Conservation (phyloP, 1,284 basidiomycete species). For the Somion occarium region DNA sequence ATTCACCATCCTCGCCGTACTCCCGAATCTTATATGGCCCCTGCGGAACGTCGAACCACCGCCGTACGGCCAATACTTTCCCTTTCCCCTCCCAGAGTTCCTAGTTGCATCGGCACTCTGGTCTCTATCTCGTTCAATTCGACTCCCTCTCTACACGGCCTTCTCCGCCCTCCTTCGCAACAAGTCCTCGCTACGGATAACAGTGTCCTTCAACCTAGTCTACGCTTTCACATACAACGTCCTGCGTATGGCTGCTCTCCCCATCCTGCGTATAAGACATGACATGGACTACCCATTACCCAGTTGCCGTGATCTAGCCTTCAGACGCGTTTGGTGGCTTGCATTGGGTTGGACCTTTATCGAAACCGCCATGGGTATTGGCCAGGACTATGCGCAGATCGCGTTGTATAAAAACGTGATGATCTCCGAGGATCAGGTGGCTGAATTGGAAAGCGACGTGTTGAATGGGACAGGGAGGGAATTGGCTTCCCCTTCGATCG, state of each 20-base stretch:
- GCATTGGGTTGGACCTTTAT: slow-evolving; percentile 66
- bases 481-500: slow-evolving; percentile 12
- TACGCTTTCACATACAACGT: slow-evolving; percentile 46
- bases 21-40: slow-evolving; percentile 46
- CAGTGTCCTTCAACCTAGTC: slow-evolving; percentile 42
- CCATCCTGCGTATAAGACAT: slow-evolving; percentile 47
- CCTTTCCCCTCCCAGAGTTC: slow-evolving; percentile 56
- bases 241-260: slow-evolving; percentile 51
- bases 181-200: slow-evolving; percentile 29
- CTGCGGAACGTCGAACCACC: slow-evolving; percentile 27
- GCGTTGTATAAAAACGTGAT: slow-evolving; percentile 63
- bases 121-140: slow-evolving; percentile 52
- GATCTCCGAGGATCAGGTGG: slow-evolving; percentile 37
- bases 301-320: slow-evolving; percentile 54
- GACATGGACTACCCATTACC: slow-evolving; percentile 38
- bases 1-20: slow-evolving; percentile 43
- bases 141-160: slow-evolving; percentile 43
- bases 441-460: slow-evolving; percentile 14
- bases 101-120: slow-evolving; percentile 56
- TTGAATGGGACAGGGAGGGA: slow-evolving; percentile 15
- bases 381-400: slow-evolving; percentile 66
- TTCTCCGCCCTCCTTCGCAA: slow-evolving; percentile 21
- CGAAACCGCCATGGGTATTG: slow-evolving; percentile 56
- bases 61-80: slow-evolving; percentile 42
- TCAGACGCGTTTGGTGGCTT: slow-evolving; percentile 68